phyloP scores from a whole-genome alignment of 306 rosid species.

The Gastrolobium bilobum region DNA sequence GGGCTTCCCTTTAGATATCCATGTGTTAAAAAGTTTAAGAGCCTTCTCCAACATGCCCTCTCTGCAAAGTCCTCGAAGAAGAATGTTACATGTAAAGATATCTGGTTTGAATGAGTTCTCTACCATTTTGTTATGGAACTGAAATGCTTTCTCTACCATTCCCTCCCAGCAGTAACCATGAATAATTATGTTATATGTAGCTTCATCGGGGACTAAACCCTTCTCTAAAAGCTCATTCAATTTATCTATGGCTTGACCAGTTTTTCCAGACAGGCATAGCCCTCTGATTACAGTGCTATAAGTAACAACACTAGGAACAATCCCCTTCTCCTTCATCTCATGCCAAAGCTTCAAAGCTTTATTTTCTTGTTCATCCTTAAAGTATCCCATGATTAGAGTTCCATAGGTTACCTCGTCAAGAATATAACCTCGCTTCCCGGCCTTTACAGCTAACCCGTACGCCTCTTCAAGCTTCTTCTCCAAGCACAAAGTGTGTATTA shows the following conservation, averaged over 20 bases:
- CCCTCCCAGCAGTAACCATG: constrained; percentile 85
- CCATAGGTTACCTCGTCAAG: constrained; percentile 89
- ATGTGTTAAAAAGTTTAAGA: constrained; percentile 69
- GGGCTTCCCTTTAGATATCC: constrained; percentile 73
- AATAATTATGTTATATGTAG: constrained; percentile 79
- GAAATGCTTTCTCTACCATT: constrained; percentile 79
- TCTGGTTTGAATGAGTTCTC: constrained; percentile 77
- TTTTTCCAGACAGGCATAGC: constrained; percentile 72
- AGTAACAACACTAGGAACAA: constrained; percentile 69
- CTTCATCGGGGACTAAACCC: constrained; percentile 80
- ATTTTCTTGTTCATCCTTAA: constrained; percentile 61
- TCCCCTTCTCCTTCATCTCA: constrained; percentile 77
- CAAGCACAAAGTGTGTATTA: constrained; percentile 66
- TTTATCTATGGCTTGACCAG: constrained; percentile 75
- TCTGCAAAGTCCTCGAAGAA: constrained; percentile 80
- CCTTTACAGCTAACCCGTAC: constrained; percentile 56
- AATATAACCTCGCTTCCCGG: constrained; percentile 79
- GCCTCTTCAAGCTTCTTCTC: constrained; percentile 83
- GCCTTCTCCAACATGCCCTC: constrained; percentile 85
- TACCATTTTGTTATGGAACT: constrained; percentile 81
- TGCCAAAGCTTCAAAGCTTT: constrained; percentile 82
- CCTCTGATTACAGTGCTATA: constrained; percentile 83
- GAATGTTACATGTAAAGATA: constrained; percentile 77
- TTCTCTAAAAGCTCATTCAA: constrained; percentile 74
- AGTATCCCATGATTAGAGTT: constrained; percentile 84